Evolutionary conservation across 176 grass and related monocot species (phyloP).

Genomic region (Aegilops longissima): DNA sequence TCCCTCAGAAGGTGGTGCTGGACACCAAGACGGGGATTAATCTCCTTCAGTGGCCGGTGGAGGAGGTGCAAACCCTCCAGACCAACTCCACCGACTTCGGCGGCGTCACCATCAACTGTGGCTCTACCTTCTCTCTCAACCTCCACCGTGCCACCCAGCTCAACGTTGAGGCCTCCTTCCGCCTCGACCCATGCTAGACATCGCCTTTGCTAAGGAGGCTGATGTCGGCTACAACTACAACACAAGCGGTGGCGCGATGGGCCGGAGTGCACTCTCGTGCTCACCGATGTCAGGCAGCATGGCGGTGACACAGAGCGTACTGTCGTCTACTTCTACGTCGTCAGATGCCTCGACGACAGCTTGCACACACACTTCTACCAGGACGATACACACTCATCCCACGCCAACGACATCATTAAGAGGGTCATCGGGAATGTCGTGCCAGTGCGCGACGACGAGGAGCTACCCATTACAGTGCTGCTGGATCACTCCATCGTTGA

Average conservation of each 20-base stretch:
- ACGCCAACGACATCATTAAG: conserved; percentile 74
- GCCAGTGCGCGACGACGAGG: conserved; percentile 61
- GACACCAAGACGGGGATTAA: conserved; percentile 70
- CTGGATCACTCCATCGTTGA: too few relatives aligned
- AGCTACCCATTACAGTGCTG: too few relatives aligned
- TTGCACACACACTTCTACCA: conserved; percentile 52
- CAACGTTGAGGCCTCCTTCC: conserved; percentile 69
- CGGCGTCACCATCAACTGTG: conserved; percentile 42
- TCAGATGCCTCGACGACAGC: conserved; percentile 33
- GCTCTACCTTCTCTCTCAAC: conserved; percentile 48
- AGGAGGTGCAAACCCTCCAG: conserved; percentile 36
- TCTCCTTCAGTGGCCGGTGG: conserved; percentile 78
- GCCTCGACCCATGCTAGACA: conserved; percentile 30
- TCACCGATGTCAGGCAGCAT: background rate
- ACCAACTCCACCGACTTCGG: conserved; percentile 43
- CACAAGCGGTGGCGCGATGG: conserved; percentile 55
- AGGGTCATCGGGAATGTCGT: conserved; percentile 63
- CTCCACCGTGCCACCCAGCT: conserved; percentile 60
- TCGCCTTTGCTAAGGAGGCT: background rate
- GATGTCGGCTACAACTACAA: background rate
- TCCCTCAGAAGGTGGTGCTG: conserved; percentile 67
- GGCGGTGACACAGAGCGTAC: conserved; percentile 39
- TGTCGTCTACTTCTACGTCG: conserved; percentile 73
- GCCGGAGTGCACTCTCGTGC: conserved; percentile 28
- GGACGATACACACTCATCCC: conserved; percentile 31